Evolutionary conservation across 192 early-diverging fungal genomes (phyloP).

Genomic region (Tieghemiomyces parasiticus): DNA sequence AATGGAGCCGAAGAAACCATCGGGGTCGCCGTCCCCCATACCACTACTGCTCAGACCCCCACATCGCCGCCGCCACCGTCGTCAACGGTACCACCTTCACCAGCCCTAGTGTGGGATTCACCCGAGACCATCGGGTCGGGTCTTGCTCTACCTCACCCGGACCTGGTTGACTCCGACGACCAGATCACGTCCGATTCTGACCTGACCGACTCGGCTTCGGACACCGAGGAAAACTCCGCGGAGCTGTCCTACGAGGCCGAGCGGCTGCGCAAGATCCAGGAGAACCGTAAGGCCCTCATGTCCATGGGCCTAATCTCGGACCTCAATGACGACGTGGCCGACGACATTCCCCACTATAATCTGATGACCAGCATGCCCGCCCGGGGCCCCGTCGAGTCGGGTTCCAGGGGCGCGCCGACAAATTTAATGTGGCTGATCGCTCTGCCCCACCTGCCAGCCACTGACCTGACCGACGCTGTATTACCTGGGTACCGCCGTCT

Average conservation of each 20-base stretch:
- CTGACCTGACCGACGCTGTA: slow-evolving; percentile 23
- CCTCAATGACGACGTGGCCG: slow-evolving; percentile 60
- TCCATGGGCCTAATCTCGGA: slow-evolving; percentile 59
- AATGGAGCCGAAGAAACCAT: not conserved
- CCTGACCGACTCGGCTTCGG: not conserved
- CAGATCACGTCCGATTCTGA: not conserved
- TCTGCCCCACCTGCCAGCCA: slow-evolving; percentile 41
- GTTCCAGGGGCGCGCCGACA: not conserved
- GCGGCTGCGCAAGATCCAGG: slow-evolving; percentile 26
- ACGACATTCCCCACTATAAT: slow-evolving; percentile 49
- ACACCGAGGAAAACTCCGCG: not conserved
- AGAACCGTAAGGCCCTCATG: slow-evolving; percentile 29
- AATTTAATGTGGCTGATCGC: slow-evolving; percentile 38
- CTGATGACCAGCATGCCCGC: slow-evolving; percentile 32
- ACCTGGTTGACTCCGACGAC: not conserved
- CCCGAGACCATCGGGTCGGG: not conserved
- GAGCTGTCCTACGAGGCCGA: slow-evolving; percentile 26
- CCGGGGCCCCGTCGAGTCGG: slow-evolving; percentile 17
- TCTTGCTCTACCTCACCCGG: too few relatives aligned
- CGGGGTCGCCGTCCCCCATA: too few relatives aligned
- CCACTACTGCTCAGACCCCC: too few relatives aligned
- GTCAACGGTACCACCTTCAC: too few relatives aligned
- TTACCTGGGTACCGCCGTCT: slow-evolving; percentile 42
- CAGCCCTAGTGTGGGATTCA: not conserved
- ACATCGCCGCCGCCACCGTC: too few relatives aligned